Evolutionary conservation across 2,329 filamentous ascomycete genomes (phyloP), one percentile per base, ranked within the genome.

Genomic region (Pseudocercospora fijiensis): DNA sequence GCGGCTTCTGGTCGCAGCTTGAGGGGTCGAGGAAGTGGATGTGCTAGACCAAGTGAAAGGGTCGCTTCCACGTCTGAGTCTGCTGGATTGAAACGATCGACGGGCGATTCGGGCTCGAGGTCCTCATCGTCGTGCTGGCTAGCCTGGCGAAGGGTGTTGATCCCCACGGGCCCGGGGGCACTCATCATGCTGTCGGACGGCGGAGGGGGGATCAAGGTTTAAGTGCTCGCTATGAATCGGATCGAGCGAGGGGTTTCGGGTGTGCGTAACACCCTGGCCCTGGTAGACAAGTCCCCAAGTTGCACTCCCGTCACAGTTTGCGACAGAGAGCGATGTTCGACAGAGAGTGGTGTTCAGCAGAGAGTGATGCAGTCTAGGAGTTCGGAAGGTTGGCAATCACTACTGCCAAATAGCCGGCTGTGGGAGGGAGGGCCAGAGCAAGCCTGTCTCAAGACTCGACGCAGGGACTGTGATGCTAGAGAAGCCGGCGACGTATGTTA

Each of bases 1-100:
- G 68, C 59, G 20, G 67, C 65, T 37, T 69, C 62, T 45, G 72
- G 71, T 55, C 72, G 72, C 43, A 60, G 53, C 55, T 67, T 69
- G 63, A 58, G 65, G 26, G 53, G 57, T 47, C 13, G 57, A 11
- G 30, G 56, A n/a, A 61, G 58, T 33, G 49, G 9, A 41, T 41
- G 28, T 37, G 53, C 51, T 26, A 41, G 18, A 56, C 18, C 53
- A 2, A 37, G 26, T 20, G n/a, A n/a, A n/a, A n/a, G n/a, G n/a
- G n/a, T 26, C 1, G 3, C 27, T 28, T 41, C 53, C 27, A n/a
- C 24, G 51, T 28, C 26, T 58, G 41, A 47, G 52, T 37, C 60
- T 57, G 57, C 37, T 47, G 37, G 59, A 13, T 20, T 30, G 20
- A 26, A 43, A 56, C 20, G 28, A 37, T 60, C 51, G 49, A 60